Evolutionary conservation across 2,329 filamentous ascomycete genomes (phyloP).

Genomic region (Rutstroemia sp.): DNA sequence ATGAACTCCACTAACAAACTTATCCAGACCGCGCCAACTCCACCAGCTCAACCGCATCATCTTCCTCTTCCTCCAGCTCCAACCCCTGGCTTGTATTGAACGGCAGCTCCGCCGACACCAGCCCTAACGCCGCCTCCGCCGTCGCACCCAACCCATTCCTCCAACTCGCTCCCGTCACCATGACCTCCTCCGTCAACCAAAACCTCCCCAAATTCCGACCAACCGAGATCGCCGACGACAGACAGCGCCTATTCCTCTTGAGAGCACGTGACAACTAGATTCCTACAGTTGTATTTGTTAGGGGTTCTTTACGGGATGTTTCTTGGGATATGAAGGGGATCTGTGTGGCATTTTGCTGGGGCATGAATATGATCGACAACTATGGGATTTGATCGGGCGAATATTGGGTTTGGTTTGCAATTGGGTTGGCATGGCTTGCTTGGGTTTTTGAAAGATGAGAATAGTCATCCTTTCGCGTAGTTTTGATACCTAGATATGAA

Average conservation of each 20-base stretch:
- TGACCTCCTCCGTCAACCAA: neutral
- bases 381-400: neutral
- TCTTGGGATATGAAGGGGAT: neutral
- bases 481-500: neutral
- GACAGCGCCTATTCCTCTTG: constrained; percentile 7
- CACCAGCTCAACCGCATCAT: neutral
- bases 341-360: too few species aligned
- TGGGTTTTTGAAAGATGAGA: neutral
- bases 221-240: constrained; percentile 1
- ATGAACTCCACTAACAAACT: neutral
- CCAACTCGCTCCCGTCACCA: constrained; percentile 4
- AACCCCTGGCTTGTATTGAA: constrained; percentile 7
- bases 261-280: constrained; percentile 6
- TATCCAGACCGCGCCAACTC: constrained; percentile 3
- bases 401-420: neutral
- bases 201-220: neutral
- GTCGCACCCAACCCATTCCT: constrained; percentile 1
- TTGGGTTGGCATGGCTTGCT: neutral
- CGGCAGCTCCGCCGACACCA: neutral
- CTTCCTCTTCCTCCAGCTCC: neutral
- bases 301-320: neutral
- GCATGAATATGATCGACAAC: neutral
- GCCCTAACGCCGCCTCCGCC: neutral
- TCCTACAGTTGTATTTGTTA: neutral
- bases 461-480: neutral